Conservation (phyloP, 1,139 yeast genomes). For the Geotrichum armillariae region DNA sequence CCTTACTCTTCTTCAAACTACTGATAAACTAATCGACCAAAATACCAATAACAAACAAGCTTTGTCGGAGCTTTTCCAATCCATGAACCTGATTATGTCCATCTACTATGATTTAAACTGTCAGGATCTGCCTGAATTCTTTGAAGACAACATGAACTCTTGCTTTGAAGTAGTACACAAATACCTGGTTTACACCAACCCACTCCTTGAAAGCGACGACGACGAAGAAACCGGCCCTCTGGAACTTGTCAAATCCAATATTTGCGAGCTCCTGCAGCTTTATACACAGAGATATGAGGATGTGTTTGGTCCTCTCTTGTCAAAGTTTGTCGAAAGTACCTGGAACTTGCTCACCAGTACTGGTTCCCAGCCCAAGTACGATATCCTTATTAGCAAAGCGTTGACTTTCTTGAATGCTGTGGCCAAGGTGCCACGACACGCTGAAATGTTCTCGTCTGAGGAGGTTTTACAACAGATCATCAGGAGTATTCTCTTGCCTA, state of each 20-base stretch:
- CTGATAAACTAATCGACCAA: conserved; percentile 64
- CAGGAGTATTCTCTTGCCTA: conserved; percentile 84
- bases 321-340: conserved; percentile 74
- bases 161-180: conserved; percentile 84
- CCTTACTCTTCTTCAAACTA: conserved; percentile 59
- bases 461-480: conserved; percentile 72
- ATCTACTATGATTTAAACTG: conserved; percentile 92
- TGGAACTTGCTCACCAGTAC: conserved; percentile 75
- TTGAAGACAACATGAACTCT: conserved; percentile 79
- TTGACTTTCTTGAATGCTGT: conserved; percentile 82
- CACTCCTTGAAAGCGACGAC: conserved; percentile 53
- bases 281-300: conserved; percentile 92
- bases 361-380: conserved; percentile 75
- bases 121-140: conserved; percentile 97
- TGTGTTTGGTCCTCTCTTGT: conserved; percentile 74
- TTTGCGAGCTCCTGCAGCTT: conserved; percentile 80
- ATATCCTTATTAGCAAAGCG: conserved; percentile 78
- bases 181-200: conserved; percentile 63
- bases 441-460: conserved; percentile 63
- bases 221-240: conserved; percentile 74
- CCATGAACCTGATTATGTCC: conserved; percentile 68
- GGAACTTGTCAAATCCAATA: conserved; percentile 76
- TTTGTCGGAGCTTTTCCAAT: conserved; percentile 61
- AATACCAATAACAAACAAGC: conserved; percentile 47
- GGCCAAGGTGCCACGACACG: conserved; percentile 65